Percentiles rank a stretch among this genome's conserved stretches.
phyloP scores from a whole-genome alignment of 495 filamentous ascomycete genomes.

The Penicillium cataractarum region DNA sequence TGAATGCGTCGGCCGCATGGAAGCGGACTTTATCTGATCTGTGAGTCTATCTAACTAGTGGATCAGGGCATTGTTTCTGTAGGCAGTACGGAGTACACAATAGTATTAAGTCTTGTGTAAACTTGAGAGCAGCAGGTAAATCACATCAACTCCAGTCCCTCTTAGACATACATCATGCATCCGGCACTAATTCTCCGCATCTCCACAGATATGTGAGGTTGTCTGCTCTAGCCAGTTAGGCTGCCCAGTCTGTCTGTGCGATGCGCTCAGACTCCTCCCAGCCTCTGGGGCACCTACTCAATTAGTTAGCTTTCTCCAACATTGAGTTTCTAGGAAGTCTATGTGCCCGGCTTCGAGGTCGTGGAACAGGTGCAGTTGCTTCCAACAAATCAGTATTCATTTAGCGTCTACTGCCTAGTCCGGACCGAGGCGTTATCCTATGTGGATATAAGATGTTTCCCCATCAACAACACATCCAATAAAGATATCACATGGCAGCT shows the following conservation, averaged over 20 bases:
- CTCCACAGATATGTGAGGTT: constrained; percentile 22
- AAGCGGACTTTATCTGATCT: constrained; percentile 21
- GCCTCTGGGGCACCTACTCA: neutral
- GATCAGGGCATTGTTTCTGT: neutral
- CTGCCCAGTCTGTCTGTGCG: constrained; percentile 2
- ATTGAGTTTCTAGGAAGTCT: constrained; percentile 1
- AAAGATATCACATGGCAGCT: neutral
- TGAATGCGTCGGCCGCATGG: constrained; percentile 20
- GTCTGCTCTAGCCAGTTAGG: constrained; percentile 9
- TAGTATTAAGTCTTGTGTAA: too few species aligned
- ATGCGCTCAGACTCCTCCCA: neutral
- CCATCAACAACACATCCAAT: neutral
- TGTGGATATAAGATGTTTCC: neutral
- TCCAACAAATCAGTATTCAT: neutral
- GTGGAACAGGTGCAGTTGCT: neutral
- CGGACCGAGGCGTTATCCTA: neutral
- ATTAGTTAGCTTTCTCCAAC: neutral
- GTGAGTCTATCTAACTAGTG: neutral
- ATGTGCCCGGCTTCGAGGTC: neutral
- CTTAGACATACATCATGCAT: constrained; percentile 9
- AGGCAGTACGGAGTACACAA: too few species aligned
- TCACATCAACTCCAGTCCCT: neutral
- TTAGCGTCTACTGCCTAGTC: neutral
- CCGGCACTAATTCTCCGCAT: constrained; percentile 32
- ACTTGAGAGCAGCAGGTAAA: too few species aligned